phyloP scores from a whole-genome alignment of 148 eudicot species.

The Rhododendron ovatum region DNA sequence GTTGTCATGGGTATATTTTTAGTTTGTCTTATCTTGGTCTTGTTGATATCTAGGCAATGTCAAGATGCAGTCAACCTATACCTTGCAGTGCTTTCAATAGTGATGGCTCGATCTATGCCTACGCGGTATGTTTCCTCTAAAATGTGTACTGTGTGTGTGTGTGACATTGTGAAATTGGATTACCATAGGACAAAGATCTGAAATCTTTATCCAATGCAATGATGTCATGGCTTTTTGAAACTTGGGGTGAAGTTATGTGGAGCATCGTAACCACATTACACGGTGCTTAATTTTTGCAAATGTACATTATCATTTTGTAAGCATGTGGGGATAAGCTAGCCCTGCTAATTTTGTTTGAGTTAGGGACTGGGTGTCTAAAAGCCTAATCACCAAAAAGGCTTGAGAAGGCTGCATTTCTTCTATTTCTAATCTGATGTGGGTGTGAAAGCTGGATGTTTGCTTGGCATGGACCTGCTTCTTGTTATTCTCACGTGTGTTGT shows the following conservation, averaged over 20 bases:
- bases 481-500: background rate
- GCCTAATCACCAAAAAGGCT: background rate
- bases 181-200: background rate
- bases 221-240: background rate
- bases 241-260: background rate
- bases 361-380: background rate
- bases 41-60: constrained; percentile 54
- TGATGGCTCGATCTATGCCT: constrained; percentile 86
- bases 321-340: background rate
- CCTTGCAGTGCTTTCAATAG: constrained; percentile 78
- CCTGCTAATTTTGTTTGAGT: background rate
- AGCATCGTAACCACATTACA: background rate
- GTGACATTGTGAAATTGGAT: background rate
- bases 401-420: background rate
- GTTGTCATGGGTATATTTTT: background rate
- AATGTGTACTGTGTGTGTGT: background rate
- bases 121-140: constrained; percentile 51
- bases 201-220: background rate
- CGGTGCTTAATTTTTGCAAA: background rate
- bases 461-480: background rate
- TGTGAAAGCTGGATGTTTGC: background rate
- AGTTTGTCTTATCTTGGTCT: constrained; percentile 1
- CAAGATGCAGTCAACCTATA: constrained; percentile 85
- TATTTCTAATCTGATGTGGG: background rate
- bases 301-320: background rate